Conservation (phyloP, 495 filamentous ascomycete species). For the Parmelia sp. region DNA sequence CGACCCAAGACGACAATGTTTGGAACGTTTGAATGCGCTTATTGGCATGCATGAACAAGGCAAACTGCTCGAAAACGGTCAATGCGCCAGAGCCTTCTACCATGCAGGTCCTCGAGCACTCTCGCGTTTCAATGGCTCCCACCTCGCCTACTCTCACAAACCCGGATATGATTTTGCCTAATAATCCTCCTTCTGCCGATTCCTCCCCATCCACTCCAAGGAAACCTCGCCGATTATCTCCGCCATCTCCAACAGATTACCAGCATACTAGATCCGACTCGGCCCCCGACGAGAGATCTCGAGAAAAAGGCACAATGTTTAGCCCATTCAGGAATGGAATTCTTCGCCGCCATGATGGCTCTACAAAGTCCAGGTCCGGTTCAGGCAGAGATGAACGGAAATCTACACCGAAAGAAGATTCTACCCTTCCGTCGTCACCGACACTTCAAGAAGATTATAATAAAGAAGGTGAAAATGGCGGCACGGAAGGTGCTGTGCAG, state of each 20-base stretch:
- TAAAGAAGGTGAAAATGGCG: conserved; percentile 3
- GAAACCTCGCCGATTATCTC: conserved; percentile 13
- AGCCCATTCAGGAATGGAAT: conserved; percentile 25
- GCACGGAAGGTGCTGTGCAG: conserved; percentile 8
- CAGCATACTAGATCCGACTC: conserved; percentile 14
- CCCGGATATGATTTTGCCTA: conserved; percentile 87
- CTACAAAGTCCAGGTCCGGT: conserved; percentile 13
- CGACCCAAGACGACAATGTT: background rate
- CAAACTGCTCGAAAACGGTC: conserved; percentile 13
- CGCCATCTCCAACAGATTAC: conserved; percentile 12
- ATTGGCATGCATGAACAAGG: conserved; percentile 14
- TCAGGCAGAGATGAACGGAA: conserved; percentile 16
- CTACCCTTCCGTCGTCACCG: conserved; percentile 20
- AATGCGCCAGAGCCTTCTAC: conserved; percentile 13
- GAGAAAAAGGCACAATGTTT: conserved; percentile 20
- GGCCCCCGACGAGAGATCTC: conserved; percentile 11
- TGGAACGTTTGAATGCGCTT: conserved; percentile 8
- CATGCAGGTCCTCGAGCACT: conserved; percentile 19
- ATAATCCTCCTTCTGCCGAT: conserved; percentile 41
- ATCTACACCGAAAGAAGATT: conserved; percentile 12
- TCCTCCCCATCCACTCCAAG: conserved; percentile 16
- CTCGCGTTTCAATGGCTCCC: conserved; percentile 25
- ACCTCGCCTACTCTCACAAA: conserved; percentile 85
- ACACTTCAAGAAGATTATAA: conserved; percentile 14
- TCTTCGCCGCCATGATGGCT: conserved; percentile 15